Conservation (phyloP, 2,329 filamentous ascomycete genomes). For the Pseudogymnoascus verrucosus region DNA sequence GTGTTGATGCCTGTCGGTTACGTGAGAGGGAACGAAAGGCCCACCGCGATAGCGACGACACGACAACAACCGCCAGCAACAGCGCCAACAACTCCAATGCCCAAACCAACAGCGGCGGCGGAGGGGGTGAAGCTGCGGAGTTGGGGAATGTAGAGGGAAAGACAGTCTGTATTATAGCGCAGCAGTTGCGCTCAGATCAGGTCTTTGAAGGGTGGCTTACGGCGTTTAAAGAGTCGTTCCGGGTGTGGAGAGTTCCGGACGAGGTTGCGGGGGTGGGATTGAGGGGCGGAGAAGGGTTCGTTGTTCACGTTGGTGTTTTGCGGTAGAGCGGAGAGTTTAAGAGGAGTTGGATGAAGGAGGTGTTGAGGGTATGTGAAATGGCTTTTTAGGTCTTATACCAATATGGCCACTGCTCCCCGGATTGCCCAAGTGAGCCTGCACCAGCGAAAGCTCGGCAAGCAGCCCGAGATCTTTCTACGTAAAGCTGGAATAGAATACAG, state of each 20-base stretch:
- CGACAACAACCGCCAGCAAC: too few relatives aligned
- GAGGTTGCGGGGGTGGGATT: conserved; percentile 49
- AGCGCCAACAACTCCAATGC: too few relatives aligned
- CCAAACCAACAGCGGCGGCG: background rate
- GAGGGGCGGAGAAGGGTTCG: conserved; percentile 62
- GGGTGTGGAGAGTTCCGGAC: conserved; percentile 69
- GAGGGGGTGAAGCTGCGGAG: conserved; percentile 11
- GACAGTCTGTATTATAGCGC: conserved; percentile 73
- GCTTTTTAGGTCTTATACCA: too few relatives aligned
- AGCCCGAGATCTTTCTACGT: too few relatives aligned
- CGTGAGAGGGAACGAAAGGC: conserved; percentile 26
- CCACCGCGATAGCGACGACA: background rate
- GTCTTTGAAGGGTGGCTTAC: conserved; percentile 78
- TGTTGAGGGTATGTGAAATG: background rate
- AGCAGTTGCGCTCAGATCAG: conserved; percentile 77
- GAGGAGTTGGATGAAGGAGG: background rate
- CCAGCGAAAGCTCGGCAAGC: too few relatives aligned
- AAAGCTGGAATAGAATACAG: too few relatives aligned
- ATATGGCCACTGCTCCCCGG: too few relatives aligned
- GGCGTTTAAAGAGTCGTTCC: conserved; percentile 58
- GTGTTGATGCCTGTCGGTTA: conserved; percentile 63
- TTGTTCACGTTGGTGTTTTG: conserved; percentile 70
- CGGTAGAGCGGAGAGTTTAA: conserved; percentile 20
- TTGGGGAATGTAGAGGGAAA: conserved; percentile 29
- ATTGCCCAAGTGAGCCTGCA: too few relatives aligned